phyloP scores from a whole-genome alignment of 768 basidiomycete species.

The Leccinum rimulosum region DNA sequence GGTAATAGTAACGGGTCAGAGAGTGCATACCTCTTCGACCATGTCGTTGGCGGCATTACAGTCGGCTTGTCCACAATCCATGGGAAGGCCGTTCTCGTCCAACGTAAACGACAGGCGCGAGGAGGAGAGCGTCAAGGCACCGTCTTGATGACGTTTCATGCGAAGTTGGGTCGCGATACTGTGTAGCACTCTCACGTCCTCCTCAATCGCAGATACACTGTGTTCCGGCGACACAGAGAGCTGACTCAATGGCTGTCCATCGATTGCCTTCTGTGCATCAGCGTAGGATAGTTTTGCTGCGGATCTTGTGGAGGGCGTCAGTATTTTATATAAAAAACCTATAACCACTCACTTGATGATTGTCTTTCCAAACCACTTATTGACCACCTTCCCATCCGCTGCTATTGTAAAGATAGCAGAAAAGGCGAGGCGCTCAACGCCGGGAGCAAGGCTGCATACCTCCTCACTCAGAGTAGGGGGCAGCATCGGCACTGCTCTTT shows the following conservation, averaged over 20 bases:
- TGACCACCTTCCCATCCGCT: conserved; percentile 73
- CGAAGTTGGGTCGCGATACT: conserved; percentile 72
- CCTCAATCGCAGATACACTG: conserved; percentile 56
- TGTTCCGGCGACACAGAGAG: conserved; percentile 59
- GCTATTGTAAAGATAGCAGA: conserved; percentile 86
- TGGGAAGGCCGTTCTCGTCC: conserved; percentile 75
- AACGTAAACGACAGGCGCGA: conserved; percentile 73
- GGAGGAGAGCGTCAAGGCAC: conserved; percentile 71
- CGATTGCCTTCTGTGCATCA: conserved; percentile 79
- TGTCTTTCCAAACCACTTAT: conserved; percentile 92
- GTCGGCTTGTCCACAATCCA: conserved; percentile 70
- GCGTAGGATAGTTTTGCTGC: conserved; percentile 81
- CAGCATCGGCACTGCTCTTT: conserved; percentile 95
- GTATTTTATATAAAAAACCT: not conserved
- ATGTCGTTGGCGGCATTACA: conserved; percentile 72
- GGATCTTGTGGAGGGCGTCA: conserved; percentile 51
- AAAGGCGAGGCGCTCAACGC: conserved; percentile 88
- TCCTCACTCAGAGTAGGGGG: conserved; percentile 92
- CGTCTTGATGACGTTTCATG: conserved; percentile 70
- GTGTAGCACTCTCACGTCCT: conserved; percentile 71
- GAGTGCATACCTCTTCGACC: conserved; percentile 76
- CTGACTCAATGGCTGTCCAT: conserved; percentile 59
- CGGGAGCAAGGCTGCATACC: conserved; percentile 87
- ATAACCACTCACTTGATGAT: conserved; percentile 68
- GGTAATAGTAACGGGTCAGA: not conserved